Evolutionary conservation across 2,329 filamentous ascomycete species (phyloP), one percentile per base, ranked within the genome.

Genomic region (Cadophora sp.): DNA sequence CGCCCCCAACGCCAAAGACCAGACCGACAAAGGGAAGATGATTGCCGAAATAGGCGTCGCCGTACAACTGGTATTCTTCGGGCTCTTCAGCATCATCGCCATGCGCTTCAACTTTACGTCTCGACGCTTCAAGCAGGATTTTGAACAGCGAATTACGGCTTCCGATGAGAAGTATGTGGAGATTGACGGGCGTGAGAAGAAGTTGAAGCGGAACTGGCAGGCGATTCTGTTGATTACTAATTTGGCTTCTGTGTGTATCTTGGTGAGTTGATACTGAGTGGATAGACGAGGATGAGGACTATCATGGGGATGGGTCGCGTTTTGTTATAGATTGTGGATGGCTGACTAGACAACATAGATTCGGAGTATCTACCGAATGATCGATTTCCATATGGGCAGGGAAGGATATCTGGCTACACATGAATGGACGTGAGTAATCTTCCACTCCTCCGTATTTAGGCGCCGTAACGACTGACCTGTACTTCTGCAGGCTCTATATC

Each of bases 71-170:
- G 73, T 72, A 0, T 83, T 80, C 1, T 85, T 85, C 67, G 82
- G 83, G 0, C 74, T 85, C 2, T 85, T 85, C 65, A 79, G 78
- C 4, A 65, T 85, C 29, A 75, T 83, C 6, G 82, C 83, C 0
- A 75, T 79, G 3, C 80, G 83, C 7, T 85, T 85, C 71, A 81
- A 84, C 69, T 83, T 83, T 64, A 81, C 79, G 4, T 82, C 81
- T 1, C 79, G 77, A 65, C 74, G 73, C 27, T 83, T 82, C 71
- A 71, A 71, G 5, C 69, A 72, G 7, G 69, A 69, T 12, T 73
- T 79, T 9, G 69, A 76, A 22, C 70, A 79, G 66, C 73, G 77
- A 27, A 72, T 78, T 43, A 61, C 7, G 14, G 43, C 24, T 4
- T 34, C 43, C 0, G 62, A 66, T 27, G 70, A 68, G 69, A 76